Evolutionary conservation across 202 grass and related monocot genomes (phyloP).

Genomic region (Cymbopogon flexuosus): DNA sequence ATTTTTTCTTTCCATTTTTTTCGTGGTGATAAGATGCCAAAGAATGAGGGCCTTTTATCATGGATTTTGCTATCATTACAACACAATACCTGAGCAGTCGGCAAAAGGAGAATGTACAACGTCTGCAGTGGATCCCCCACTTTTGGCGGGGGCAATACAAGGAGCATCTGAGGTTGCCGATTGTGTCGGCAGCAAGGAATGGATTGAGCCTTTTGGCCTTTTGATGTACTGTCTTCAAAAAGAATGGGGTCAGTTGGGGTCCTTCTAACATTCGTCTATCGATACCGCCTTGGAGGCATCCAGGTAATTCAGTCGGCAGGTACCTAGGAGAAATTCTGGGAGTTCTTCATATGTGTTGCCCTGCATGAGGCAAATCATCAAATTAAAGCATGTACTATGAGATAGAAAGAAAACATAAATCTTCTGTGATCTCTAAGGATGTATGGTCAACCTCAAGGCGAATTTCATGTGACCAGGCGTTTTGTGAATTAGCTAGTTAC

Average conservation of each 20-base stretch:
- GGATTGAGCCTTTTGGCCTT: conserved; percentile 24
- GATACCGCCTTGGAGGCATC: conserved; percentile 72
- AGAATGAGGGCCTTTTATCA: conserved; percentile 26
- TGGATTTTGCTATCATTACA: conserved; percentile 36
- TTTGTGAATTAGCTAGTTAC: neutral
- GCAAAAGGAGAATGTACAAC: conserved; percentile 40
- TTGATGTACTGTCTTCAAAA: conserved; percentile 31
- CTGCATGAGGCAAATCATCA: conserved; percentile 38
- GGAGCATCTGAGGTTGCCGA: neutral
- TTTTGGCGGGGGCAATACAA: conserved; percentile 26
- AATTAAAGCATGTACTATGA: neutral
- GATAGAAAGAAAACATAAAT: neutral
- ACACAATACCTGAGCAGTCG: conserved; percentile 27
- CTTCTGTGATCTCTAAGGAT: neutral
- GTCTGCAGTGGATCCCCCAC: conserved; percentile 7
- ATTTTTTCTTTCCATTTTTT: neutral
- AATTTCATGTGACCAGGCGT: neutral
- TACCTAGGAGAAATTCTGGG: conserved; percentile 69
- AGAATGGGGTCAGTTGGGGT: conserved; percentile 21
- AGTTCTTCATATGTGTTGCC: conserved; percentile 78
- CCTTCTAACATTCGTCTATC: conserved; percentile 48
- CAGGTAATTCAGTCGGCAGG: conserved; percentile 69
- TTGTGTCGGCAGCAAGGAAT: conserved; percentile 21
- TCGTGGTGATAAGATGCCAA: conserved; percentile 11
- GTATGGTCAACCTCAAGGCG: neutral